A percentile compares a stretch with the other conserved stretches of the same genome.
phyloP scores from a whole-genome alignment of 2,329 filamentous ascomycete genomes.

The Teratosphaeria gauchensis region DNA sequence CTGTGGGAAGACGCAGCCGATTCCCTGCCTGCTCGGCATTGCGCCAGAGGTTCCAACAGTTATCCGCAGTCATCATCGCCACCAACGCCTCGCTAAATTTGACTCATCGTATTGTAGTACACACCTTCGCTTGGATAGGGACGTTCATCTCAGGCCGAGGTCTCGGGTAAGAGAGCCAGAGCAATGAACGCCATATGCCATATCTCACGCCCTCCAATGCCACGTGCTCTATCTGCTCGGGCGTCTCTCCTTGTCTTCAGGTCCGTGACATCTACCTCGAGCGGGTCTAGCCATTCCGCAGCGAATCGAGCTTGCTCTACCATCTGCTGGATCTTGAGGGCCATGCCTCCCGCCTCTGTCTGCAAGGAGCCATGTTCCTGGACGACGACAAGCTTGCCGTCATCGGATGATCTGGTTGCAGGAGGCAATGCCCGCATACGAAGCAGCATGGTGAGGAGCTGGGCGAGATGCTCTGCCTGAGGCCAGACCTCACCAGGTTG shows the following conservation, averaged over 20 bases:
- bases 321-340: background rate
- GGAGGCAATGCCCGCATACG: slow-evolving; percentile 45
- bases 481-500: slow-evolving; percentile 42
- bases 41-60: no score
- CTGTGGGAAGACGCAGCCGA: no score
- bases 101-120: background rate
- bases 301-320: background rate
- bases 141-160: background rate
- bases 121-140: background rate
- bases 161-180: background rate
- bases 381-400: slow-evolving; percentile 26
- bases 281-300: slow-evolving; percentile 1
- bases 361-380: slow-evolving; percentile 3
- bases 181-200: background rate
- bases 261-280: background rate
- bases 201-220: background rate
- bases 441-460: slow-evolving; percentile 48
- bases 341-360: background rate
- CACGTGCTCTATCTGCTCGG: background rate
- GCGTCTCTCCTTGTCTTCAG: background rate
- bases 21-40: no score
- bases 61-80: background rate
- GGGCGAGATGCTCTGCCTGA: slow-evolving; percentile 49
- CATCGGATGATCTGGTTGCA: slow-evolving; percentile 24
- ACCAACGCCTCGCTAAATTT: background rate